phyloP scores from a whole-genome alignment of 805 yeast species.

The Candida chilensis region DNA sequence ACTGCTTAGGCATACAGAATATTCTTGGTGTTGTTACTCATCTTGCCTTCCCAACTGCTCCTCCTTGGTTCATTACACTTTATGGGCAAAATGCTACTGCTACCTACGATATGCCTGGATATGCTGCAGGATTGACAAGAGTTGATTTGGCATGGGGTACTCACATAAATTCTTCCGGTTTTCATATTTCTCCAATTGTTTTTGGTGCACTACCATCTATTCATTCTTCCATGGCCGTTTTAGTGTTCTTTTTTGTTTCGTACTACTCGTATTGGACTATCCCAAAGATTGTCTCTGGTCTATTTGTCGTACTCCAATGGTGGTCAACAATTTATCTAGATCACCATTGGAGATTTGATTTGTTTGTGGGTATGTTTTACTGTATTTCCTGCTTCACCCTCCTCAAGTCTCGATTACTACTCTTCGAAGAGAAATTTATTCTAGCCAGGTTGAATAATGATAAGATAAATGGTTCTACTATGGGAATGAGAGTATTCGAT shows the following conservation, averaged over 20 bases:
- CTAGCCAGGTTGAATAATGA: slow-evolving; percentile 27
- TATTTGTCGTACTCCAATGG: slow-evolving; percentile 52
- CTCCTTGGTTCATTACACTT: slow-evolving; percentile 64
- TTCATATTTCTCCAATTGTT: slow-evolving; percentile 60
- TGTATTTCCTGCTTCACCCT: slow-evolving; percentile 33
- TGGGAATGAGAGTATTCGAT: slow-evolving; percentile 60
- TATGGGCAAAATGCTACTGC: slow-evolving; percentile 51
- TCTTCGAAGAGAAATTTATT: slow-evolving; percentile 25
- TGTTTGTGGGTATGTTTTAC: slow-evolving; percentile 46
- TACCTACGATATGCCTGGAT: slow-evolving; percentile 55
- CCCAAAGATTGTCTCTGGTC: slow-evolving; percentile 21
- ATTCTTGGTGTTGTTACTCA: slow-evolving; percentile 54
- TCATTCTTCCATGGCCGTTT: slow-evolving; percentile 58
- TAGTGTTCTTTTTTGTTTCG: slow-evolving; percentile 33
- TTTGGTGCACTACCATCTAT: slow-evolving; percentile 60
- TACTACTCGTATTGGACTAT: slow-evolving; percentile 25
- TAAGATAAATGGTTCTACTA: slow-evolving; percentile 31
- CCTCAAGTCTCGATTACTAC: slow-evolving; percentile 20
- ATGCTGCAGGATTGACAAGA: slow-evolving; percentile 61
- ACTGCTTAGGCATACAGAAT: slow-evolving; percentile 53
- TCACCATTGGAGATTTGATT: slow-evolving; percentile 63
- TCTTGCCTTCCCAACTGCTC: slow-evolving; percentile 57
- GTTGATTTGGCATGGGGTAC: slow-evolving; percentile 57
- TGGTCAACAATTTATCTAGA: slow-evolving; percentile 71
- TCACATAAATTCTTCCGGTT: slow-evolving; percentile 49